Percentiles rank a stretch among this genome's conserved stretches.
Conservation (phyloP, 257 asterid species). For the Plantago major region DNA sequence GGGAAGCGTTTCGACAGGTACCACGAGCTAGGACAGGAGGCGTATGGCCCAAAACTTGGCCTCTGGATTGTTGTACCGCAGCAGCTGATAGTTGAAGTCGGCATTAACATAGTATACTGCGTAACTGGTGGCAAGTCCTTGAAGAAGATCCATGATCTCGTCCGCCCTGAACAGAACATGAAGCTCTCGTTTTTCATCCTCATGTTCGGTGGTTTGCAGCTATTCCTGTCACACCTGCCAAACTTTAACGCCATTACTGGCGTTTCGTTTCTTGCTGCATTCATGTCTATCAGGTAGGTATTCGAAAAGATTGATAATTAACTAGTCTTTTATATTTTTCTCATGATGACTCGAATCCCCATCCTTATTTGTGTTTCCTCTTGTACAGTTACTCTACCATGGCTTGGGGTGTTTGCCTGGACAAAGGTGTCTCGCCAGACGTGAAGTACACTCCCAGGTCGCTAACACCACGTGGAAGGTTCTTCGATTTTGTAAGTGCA, state of each 20-base stretch:
- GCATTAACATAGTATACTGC: slow-evolving; percentile 40
- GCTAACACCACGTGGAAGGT: slow-evolving; percentile 20
- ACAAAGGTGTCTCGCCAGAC: slow-evolving; percentile 23
- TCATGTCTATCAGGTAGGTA: slow-evolving; percentile 58
- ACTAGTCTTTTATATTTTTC: too few relatives aligned
- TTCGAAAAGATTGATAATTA: too few relatives aligned
- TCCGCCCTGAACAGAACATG: slow-evolving; percentile 28
- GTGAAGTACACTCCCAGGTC: slow-evolving; percentile 34
- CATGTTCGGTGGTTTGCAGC: slow-evolving; percentile 42
- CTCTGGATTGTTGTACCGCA: slow-evolving; percentile 73
- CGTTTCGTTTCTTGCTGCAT: slow-evolving; percentile 52
- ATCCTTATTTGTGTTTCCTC: too few relatives aligned
- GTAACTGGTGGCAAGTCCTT: not conserved
- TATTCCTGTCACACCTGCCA: slow-evolving; percentile 46
- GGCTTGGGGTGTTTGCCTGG: slow-evolving; percentile 42
- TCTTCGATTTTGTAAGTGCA: slow-evolving; percentile 40
- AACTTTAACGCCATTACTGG: slow-evolving; percentile 58
- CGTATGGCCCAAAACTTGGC: slow-evolving; percentile 62
- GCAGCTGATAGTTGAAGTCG: slow-evolving; percentile 47
- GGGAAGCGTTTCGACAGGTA: slow-evolving; percentile 75
- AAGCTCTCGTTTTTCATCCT: slow-evolving; percentile 45
- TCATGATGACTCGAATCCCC: too few relatives aligned
- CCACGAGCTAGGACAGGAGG: slow-evolving; percentile 68
- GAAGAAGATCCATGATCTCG: slow-evolving; percentile 23
- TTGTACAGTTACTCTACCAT: slow-evolving; percentile 40